Base-by-base conservation (phyloP, 768 basidiomycete genomes). In the Rossbeevera mucosa region DNA sequence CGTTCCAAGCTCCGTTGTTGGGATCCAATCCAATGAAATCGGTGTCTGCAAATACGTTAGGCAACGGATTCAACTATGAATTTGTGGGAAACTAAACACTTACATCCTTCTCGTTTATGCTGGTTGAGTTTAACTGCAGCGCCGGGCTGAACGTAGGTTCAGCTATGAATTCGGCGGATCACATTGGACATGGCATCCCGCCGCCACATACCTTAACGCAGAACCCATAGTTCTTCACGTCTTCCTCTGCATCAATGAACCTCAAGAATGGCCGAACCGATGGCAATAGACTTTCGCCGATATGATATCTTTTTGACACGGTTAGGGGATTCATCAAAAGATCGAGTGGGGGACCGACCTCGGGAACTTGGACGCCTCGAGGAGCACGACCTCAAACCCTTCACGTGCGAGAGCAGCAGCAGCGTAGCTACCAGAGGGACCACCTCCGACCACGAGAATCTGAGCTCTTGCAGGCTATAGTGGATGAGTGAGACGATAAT, bases 361-460 rank as follows among this genome's bases (percentile, higher is more conserved):
- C 2, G 58, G 56, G n/a, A 48, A 52, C 14, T 49, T 54, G 1
- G 50, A 18, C 0, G 58, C 58, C 29, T 59, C 58, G 2, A 60
- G 38, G 4, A 59, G 21, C 1, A 51, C 29, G 28, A 45, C 44
- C 12, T 45, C 44, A 4, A 59, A 58, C 12, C 48, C 58, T n/a
- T 58, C 53, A 11, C 56, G 29, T 9, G 53, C 53, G 12, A 59
- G 53, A 2, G 51, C 50, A 2, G 52, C 25, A 2, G 53, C 53
- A 1, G 53, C 36, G 31, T 59, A 50, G 26, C 58, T 59, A 3
- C 58, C 53, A 1, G 56, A 48, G 2, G 57, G 53, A 8, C 58
- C 58, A 7, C 58, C 51, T 16, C 58, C 59, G 1, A 59, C 46
- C 1, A 59, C 48, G 4, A 59, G 56, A 4, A 59, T 48, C 16